Evolutionary conservation across 2,329 filamentous ascomycete species (phyloP), one percentile per base, ranked within the genome.

Genomic region (Botrytis porri): DNA sequence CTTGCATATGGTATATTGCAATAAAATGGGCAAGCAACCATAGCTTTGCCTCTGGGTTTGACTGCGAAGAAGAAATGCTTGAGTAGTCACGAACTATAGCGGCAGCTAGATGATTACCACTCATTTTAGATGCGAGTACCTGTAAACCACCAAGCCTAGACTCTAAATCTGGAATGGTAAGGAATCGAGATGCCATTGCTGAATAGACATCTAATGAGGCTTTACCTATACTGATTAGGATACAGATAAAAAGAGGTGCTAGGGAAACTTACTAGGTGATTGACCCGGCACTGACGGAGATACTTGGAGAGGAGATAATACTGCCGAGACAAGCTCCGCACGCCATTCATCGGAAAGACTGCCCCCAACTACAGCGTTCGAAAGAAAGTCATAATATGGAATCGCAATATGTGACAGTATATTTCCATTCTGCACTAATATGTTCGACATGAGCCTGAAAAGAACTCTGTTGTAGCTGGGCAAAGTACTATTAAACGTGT

Each of bases 21-120:
- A 93, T 86, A 75, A 91, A 91, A 77, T 92, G 89, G 22, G 92
- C 87, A 41, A 94, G 82, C 41, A 93, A 84, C 85, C 90, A 91
- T 57, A 93, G 81, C 54, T 89, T 85, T 16, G 83, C 81, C 59
- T 77, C 79, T 51, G 75, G 43, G 16, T 74, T 61, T 32, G 79
- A 74, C 32, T 76, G 73, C 43, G 75, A 69, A 41, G 75, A 75
- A 57, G 77, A 66, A 75, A 74, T 75, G 14, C 73, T 74, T 45
- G 77, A 74, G 37, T 77, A 78, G 45, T 77, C 75, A 29, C 71
- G 69, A 48, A 79, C 74, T 65, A 80, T 66, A 70, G 78, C 76
- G 48, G 75, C 75, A 63, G 78, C 80, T 41, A 81, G 73, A 29
- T 76, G 57, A 37, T 73, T 74, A 18, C 81, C 69, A 72, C 80